Evolutionary conservation across 2,329 filamentous ascomycete species (phyloP).

Genomic region (Gremmenia infestans): DNA sequence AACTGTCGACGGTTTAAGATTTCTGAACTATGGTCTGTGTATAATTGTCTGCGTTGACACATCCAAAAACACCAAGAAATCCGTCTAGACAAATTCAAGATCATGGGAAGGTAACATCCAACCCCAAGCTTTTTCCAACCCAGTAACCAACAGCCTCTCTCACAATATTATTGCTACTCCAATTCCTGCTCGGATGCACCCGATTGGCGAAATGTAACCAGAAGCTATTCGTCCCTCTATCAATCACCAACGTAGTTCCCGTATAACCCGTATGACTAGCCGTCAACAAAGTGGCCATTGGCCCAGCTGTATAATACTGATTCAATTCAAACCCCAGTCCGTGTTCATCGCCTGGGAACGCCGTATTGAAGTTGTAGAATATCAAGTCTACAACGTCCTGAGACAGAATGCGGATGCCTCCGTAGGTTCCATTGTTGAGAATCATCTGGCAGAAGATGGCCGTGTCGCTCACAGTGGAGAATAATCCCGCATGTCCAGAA

Average conservation of each 20-base stretch:
- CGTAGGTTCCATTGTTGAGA: constrained; percentile 28
- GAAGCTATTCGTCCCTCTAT: constrained; percentile 23
- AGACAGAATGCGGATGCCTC: constrained; percentile 26
- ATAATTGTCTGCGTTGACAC: no score
- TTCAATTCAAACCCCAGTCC: no score
- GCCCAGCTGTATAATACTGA: constrained; percentile 4
- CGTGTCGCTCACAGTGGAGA: constrained; percentile 4
- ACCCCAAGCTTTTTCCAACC: no score
- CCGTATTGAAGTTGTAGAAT: constrained; percentile 32
- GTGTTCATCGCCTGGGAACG: constrained; percentile 16
- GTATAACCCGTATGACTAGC: constrained; percentile 29
- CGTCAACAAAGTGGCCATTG: constrained; percentile 24
- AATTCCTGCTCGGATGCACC: constrained; percentile 24
- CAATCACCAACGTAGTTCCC: constrained; percentile 27
- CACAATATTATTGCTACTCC: constrained; percentile 6
- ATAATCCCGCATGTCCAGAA: constrained; percentile 34
- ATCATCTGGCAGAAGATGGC: no score
- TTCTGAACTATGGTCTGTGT: no score
- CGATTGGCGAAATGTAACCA: constrained; percentile 26
- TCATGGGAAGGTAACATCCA: no score
- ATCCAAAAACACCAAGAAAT: no score
- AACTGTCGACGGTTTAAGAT: no score
- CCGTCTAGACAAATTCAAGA: no score
- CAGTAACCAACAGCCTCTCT: no score
- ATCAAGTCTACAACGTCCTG: constrained; percentile 30